Base-by-base conservation (phyloP, 2,329 filamentous ascomycete species). In the Neoascochyta sp. region DNA sequence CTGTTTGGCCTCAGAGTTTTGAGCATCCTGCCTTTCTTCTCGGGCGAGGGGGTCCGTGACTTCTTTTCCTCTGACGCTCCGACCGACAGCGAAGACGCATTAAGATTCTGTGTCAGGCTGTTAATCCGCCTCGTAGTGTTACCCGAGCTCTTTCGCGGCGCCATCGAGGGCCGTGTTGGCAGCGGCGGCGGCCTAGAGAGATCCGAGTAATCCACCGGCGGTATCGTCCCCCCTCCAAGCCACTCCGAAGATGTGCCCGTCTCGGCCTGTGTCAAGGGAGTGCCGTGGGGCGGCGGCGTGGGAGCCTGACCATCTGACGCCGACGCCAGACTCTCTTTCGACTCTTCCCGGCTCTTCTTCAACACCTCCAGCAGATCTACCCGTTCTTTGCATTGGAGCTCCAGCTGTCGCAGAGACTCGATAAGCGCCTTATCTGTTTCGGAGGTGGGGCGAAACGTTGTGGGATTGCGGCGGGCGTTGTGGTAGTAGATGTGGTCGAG, bases 361-460 rank as follows among this genome's bases (percentile, higher is more conserved):
- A 96, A 68, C 5, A 89, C 83, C 56, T 92, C 83, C 5, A 96
- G 73, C 18, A 96, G 70, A 57, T 95, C 87, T 28, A 95, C 86
- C 27, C 89, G 78, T 64, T 96, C 90, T 62, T 92, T 90, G 64
- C 89, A 95, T 64, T 95, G 90, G 41, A 89, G 61, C 58, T 96
- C 88, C 54, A 96, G 75, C 52, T 88, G 76, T 36, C 79, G 78
- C 38, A 96, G 66, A 27, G 88, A 93, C 33, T 92, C 84, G 32
- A 85, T 75, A 34, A 96, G 66, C 3, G 86, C 81, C 51, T 78
- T 83, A 57, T 96, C 90, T 2, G 86, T 93, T 63, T 93, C 86
- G 28, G 80, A 82, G 52, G 80, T 79, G 12, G 86, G 80, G 9
- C 73, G 69, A 56, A 85, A 85, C 41, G 74, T 79, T 25, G 79